Conservation (phyloP, 192 early-diverging fungal genomes). For the Jimgerdemannia lactiflua region DNA sequence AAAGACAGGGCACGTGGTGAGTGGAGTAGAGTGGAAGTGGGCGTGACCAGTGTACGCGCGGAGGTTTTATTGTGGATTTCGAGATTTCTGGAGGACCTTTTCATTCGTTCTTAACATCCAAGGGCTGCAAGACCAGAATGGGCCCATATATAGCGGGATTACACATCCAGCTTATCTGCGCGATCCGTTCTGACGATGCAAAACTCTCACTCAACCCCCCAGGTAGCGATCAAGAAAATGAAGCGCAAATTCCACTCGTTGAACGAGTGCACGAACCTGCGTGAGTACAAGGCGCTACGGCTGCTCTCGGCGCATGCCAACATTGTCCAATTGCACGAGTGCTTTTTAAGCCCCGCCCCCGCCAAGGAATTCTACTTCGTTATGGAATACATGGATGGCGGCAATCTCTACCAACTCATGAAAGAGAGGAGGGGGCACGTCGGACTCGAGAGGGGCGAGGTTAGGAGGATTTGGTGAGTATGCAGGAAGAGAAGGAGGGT, state of each 20-base stretch:
- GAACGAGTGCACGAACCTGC: conserved; percentile 67
- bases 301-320: conserved; percentile 78
- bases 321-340: conserved; percentile 82
- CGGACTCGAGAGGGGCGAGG: conserved; percentile 57
- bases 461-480: conserved; percentile 77
- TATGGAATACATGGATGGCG: conserved; percentile 91
- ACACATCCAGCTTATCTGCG: too few relatives aligned
- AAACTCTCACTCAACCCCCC: background rate
- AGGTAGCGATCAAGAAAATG: conserved; percentile 93
- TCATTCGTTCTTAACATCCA: too few relatives aligned
- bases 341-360: conserved; percentile 62
- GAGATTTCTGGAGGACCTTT: too few relatives aligned
- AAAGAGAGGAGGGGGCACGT: conserved; percentile 63
- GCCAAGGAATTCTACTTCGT: conserved; percentile 90
- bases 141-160: too few relatives aligned
- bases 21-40: conserved; percentile 1
- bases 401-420: conserved; percentile 90
- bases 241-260: conserved; percentile 76
- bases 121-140: too few relatives aligned
- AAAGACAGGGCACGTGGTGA: conserved; percentile 64
- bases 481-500: background rate
- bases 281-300: conserved; percentile 79
- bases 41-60: too few relatives aligned
- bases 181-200: background rate
- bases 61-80: too few relatives aligned